phyloP scores from a whole-genome alignment of 2,329 filamentous ascomycete genomes.

The Cytospora chrysosperma region DNA sequence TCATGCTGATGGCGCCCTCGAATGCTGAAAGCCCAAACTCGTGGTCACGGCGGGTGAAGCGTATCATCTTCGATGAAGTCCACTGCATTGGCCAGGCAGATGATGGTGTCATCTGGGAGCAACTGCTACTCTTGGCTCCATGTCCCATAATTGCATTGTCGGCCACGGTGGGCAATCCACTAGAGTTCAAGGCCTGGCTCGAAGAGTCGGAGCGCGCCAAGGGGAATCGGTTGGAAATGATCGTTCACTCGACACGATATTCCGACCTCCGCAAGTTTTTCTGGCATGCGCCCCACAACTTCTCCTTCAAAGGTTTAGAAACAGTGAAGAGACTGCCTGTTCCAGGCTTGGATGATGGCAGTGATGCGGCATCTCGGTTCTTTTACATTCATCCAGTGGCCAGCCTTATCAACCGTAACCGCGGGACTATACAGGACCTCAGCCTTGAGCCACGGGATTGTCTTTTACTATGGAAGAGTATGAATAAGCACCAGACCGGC shows the following conservation, averaged over 20 bases:
- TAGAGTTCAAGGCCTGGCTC: conserved; percentile 69
- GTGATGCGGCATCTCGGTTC: conserved; percentile 51
- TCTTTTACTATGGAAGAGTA: conserved; percentile 61
- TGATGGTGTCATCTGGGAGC: conserved; percentile 77
- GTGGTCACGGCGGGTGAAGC: conserved; percentile 67
- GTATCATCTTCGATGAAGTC: conserved; percentile 81
- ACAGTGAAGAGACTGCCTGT: conserved; percentile 42
- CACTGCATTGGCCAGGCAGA: conserved; percentile 77
- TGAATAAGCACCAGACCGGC: conserved; percentile 56
- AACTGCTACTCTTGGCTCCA: conserved; percentile 69
- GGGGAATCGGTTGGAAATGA: conserved; percentile 64
- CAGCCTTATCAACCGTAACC: conserved; percentile 37
- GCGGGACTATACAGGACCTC: conserved; percentile 66
- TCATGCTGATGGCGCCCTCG: conserved; percentile 66
- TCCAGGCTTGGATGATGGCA: conserved; percentile 46
- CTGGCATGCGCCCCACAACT: conserved; percentile 52
- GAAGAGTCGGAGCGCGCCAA: conserved; percentile 60
- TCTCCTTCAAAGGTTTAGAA: conserved; percentile 52
- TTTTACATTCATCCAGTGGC: conserved; percentile 23
- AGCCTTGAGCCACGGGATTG: conserved; percentile 71
- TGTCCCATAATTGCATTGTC: conserved; percentile 79
- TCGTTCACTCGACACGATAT: conserved; percentile 68
- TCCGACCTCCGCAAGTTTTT: conserved; percentile 76
- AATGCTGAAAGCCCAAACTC: conserved; percentile 55
- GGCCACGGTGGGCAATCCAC: conserved; percentile 74